phyloP scores from a whole-genome alignment of 306 rosid species.

The Senna tora region DNA sequence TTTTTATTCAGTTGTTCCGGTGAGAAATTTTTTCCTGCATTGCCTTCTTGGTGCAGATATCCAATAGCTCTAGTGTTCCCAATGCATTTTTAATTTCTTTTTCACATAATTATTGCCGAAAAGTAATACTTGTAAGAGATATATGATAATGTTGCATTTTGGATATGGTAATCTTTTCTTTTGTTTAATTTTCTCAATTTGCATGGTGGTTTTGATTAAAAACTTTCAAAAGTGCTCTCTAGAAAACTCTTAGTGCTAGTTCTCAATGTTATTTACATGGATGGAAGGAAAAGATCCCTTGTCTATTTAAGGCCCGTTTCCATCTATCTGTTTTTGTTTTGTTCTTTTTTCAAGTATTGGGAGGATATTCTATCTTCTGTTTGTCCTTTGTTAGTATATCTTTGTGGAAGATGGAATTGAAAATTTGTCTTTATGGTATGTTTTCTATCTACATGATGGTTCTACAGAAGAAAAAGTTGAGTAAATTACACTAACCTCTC shows the following conservation, averaged over 20 bases:
- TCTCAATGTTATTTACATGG: conserved; percentile 15
- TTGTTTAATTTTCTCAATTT: conserved; percentile 1
- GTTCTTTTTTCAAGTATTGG: neutral
- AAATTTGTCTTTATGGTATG: neutral
- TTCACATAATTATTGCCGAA: neutral
- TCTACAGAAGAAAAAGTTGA: neutral
- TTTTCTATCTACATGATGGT: neutral
- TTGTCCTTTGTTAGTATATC: conserved; percentile 8
- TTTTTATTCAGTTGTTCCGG: conserved; percentile 88
- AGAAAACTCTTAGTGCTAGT: conserved; percentile 10
- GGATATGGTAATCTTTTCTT: neutral
- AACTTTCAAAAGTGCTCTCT: neutral
- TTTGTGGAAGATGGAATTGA: conserved; percentile 3
- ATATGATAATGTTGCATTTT: neutral
- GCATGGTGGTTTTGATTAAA: conserved; percentile 6
- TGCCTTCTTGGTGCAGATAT: conserved; percentile 28
- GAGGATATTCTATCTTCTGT: conserved; percentile 2
- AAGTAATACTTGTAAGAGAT: conserved; percentile 6
- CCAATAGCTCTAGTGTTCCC: conserved; percentile 24
- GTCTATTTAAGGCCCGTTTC: neutral
- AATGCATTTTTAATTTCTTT: neutral
- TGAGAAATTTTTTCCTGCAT: conserved; percentile 44
- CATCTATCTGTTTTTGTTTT: neutral
- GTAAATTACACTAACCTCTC: neutral
- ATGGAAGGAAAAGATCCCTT: conserved; percentile 5